A percentile compares a stretch with the other conserved stretches of the same genome.
phyloP scores from a whole-genome alignment of 768 basidiomycete species.

The Aureoboletus auriporus region DNA sequence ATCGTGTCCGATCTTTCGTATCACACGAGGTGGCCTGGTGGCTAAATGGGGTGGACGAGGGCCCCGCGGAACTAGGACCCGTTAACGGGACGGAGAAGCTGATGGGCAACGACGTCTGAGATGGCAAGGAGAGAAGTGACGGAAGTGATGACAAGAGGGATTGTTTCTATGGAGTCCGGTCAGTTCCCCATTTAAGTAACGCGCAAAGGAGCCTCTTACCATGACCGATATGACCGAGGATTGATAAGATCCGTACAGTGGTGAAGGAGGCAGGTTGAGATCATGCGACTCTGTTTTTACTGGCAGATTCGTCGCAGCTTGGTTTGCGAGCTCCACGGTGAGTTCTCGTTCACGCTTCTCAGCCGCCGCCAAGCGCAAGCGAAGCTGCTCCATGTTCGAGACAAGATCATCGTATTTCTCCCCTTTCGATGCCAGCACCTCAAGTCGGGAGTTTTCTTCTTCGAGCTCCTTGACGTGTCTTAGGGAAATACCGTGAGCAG shows the following conservation, averaged over 20 bases:
- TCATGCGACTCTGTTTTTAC: slow-evolving; percentile 63
- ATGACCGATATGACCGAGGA: slow-evolving; percentile 67
- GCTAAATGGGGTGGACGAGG: slow-evolving; percentile 43
- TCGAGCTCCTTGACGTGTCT: slow-evolving; percentile 84
- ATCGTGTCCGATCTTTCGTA: slow-evolving; percentile 50
- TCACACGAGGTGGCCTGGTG: slow-evolving; percentile 38
- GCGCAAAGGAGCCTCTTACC: slow-evolving; percentile 37
- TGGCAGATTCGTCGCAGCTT: slow-evolving; percentile 30
- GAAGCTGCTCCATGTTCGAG: slow-evolving; percentile 64
- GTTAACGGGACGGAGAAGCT: slow-evolving; percentile 54
- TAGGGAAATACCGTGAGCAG: slow-evolving; percentile 19
- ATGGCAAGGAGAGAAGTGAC: slow-evolving; percentile 63
- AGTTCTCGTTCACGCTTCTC: slow-evolving; percentile 67
- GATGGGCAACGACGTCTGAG: slow-evolving; percentile 51
- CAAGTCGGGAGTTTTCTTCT: slow-evolving; percentile 75
- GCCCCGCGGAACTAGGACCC: slow-evolving; percentile 29
- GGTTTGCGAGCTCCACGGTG: slow-evolving; percentile 52
- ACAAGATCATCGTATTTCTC: slow-evolving; percentile 38
- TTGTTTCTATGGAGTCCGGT: slow-evolving; percentile 38
- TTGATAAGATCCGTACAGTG: slow-evolving; percentile 37
- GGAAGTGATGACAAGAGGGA: slow-evolving; percentile 77
- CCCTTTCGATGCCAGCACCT: slow-evolving; percentile 50
- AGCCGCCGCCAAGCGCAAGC: slow-evolving; percentile 58
- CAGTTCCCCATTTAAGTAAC: slow-evolving; percentile 5
- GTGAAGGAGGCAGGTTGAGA: slow-evolving; percentile 43